phyloP scores from a whole-genome alignment of 345 rosid species.

The Psidium friedrichsthalianum region DNA sequence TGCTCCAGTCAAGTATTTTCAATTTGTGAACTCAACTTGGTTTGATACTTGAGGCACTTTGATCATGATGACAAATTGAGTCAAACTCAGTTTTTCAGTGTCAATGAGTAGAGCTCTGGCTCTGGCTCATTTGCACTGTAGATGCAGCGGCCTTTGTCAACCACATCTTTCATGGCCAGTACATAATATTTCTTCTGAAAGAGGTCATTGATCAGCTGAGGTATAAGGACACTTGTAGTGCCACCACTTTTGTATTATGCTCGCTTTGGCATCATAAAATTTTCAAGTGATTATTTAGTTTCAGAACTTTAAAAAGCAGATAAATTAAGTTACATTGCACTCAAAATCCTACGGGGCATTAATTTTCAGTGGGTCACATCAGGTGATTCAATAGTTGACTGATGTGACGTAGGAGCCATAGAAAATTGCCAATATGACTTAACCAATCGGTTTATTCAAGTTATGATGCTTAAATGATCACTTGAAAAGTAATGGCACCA shows the following conservation, averaged over 20 bases:
- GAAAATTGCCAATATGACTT: background rate
- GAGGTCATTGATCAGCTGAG: background rate
- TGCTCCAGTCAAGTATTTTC: background rate
- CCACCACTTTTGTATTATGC: background rate
- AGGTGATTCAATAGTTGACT: background rate
- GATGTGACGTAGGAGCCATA: background rate
- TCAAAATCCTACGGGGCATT: background rate
- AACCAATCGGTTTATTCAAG: background rate
- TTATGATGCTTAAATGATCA: background rate
- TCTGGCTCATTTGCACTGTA: background rate
- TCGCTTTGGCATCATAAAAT: background rate
- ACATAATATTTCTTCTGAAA: background rate
- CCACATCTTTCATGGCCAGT: background rate
- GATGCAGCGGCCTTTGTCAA: background rate
- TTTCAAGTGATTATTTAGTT: background rate
- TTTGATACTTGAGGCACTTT: background rate
- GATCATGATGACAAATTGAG: background rate
- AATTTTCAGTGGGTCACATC: background rate
- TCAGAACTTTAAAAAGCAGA: background rate
- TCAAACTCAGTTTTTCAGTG: background rate
- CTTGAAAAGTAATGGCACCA: background rate
- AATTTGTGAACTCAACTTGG: background rate
- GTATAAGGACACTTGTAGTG: background rate
- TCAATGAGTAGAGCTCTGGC: background rate
- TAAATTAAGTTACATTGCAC: background rate